A percentile compares a stretch with the other conserved stretches of the same genome.
Conservation (phyloP, 495 filamentous ascomycete genomes). For the Hypoxylon lenormandii region DNA sequence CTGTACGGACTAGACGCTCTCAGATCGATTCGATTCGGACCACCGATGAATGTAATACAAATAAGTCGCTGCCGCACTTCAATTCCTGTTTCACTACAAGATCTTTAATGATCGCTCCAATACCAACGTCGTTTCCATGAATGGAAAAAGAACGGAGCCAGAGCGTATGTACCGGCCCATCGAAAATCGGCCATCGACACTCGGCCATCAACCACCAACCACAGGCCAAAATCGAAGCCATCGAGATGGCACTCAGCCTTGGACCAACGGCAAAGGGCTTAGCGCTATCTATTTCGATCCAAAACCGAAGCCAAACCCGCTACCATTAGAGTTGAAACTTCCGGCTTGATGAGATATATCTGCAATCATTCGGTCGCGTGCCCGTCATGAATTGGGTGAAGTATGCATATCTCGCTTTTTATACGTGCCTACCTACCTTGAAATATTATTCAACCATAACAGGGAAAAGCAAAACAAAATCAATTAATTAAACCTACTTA, state of each 20-base stretch:
- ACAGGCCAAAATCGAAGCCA: neutral
- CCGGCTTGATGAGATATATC: no score
- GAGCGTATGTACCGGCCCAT: neutral
- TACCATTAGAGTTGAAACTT: no score
- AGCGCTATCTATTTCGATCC: conserved; percentile 33
- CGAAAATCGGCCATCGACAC: no score
- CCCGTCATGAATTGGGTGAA: neutral
- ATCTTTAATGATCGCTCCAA: no score
- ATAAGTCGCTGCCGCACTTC: conserved; percentile 20
- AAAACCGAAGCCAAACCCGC: conserved; percentile 11
- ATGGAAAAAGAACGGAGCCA: no score
- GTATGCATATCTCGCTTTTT: neutral
- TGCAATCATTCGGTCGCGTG: neutral
- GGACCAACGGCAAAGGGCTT: conserved; percentile 16
- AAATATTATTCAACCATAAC: no score
- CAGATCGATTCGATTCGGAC: conserved; percentile 9
- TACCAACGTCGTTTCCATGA: no score
- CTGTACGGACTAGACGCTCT: neutral
- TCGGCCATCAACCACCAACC: neutral
- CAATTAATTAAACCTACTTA: neutral
- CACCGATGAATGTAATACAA: conserved; percentile 16
- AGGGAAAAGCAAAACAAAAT: neutral
- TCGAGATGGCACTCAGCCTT: conserved; percentile 8
- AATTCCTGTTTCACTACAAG: conserved; percentile 7
- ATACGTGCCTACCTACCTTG: no score